Conservation (phyloP, 805 yeast genomes). For the Hagleromyces aurorensis region DNA sequence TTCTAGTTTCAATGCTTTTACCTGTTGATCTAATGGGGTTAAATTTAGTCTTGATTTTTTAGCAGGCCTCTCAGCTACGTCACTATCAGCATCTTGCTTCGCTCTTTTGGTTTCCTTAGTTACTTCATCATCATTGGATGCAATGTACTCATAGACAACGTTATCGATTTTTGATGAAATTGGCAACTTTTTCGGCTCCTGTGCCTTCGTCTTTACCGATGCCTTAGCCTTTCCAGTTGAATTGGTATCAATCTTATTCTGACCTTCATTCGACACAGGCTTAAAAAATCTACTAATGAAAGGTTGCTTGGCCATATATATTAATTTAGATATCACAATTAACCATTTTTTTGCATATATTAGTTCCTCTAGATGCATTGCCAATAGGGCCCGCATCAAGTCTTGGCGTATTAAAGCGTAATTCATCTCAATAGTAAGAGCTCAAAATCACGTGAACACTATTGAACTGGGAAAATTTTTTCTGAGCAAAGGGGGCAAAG, state of each 20-base stretch:
- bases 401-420: too few relatives aligned
- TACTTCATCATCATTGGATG: conserved; percentile 1
- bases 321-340: too few relatives aligned
- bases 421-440: too few relatives aligned
- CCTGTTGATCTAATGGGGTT: conserved; percentile 80
- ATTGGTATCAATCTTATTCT: conserved; percentile 1
- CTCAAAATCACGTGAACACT: too few relatives aligned
- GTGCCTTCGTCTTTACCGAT: conserved; percentile 2
- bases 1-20: conserved; percentile 50
- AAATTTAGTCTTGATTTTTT: conserved; percentile 26
- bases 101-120: background rate
- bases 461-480: too few relatives aligned
- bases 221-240: background rate
- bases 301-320: conserved; percentile 22
- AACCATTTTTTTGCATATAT: too few relatives aligned
- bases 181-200: too few relatives aligned
- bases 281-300: conserved; percentile 28
- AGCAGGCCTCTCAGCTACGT: background rate
- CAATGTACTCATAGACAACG: conserved; percentile 1
- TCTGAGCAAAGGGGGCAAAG: too few relatives aligned
- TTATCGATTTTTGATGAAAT: too few relatives aligned
- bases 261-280: conserved; percentile 4
- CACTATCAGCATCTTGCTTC: background rate
- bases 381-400: too few relatives aligned
- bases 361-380: too few relatives aligned